Evolutionary conservation across 768 basidiomycete species (phyloP), one percentile per base, ranked within the genome.

Genomic region (Rhizopogon vulgaris): DNA sequence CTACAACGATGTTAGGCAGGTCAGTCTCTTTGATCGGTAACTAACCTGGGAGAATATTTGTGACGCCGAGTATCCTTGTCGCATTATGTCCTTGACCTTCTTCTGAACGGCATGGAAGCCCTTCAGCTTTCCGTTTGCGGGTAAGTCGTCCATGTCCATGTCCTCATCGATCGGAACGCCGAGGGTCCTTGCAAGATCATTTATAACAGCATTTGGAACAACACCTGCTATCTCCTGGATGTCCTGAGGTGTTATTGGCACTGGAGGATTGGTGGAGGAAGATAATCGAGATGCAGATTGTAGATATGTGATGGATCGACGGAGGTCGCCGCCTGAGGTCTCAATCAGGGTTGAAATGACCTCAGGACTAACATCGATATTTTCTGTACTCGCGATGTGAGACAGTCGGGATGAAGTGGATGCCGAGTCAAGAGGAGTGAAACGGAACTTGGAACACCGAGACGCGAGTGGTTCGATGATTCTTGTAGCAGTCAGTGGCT

Each of bases 391-490:
- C 0, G 94, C 92, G 49, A 99, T 95, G 61, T 90, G 78, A 40
- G 80, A 72, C 7, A 99, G 77, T 47, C 96, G 82, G 12, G 77
- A 66, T 38, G 82, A 77, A 4, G 93, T 85, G 7, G 93, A 93
- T 12, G 73, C 66, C 14, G 83, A 71, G 64, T 94, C 94, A 24
- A 99, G 78, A 2, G 96, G 91, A 10, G 90, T 92, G 72, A 99
- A 99, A 38, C 96, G 87, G 71, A 99, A 99, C 72, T 99, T 99
- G 42, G 93, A 95, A 70, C 96, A 99, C 49, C 96, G 86, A n/a
- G 94, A 97, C 18, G 96, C 92, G 24, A 99, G 79, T 0, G 96
- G 96, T 65, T 99, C 96, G 51, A 99, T 99, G 55, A 99, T 99
- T 58, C 95, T 99, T 57, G 38, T 41, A 40, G 47, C 2, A 14